These are phyloP conservation scores for Epithemia pelagica DNA, from an alignment of 108 stramenopile species.

Conservation along the genomic window DNA sequence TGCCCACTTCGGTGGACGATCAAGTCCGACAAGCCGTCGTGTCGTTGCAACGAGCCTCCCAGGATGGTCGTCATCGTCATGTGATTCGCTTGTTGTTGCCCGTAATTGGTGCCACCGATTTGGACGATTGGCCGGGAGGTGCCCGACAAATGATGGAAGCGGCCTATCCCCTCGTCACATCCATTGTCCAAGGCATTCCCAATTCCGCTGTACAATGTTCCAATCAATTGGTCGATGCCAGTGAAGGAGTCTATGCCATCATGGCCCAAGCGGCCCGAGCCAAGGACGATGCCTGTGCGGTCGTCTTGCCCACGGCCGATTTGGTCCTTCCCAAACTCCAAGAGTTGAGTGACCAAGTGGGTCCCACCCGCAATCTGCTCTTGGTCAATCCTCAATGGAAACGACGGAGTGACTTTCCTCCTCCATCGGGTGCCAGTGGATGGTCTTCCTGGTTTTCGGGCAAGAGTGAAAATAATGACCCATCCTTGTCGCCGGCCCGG, in stretches of 20 bases:
- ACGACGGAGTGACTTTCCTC: constrained; percentile 14
- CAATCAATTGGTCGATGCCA: constrained; percentile 15
- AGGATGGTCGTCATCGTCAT: constrained; percentile 10
- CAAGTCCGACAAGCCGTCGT: constrained; percentile 19
- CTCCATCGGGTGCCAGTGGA: not conserved
- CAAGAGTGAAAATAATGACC: not conserved
- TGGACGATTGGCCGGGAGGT: constrained; percentile 31
- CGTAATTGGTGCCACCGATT: constrained; percentile 22
- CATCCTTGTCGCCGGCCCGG: not conserved
- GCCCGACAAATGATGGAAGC: constrained; percentile 32
- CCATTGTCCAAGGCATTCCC: not conserved
- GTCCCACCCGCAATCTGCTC: constrained; percentile 12
- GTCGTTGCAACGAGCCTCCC: constrained; percentile 11
- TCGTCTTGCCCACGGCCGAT: constrained; percentile 22
- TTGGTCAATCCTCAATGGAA: constrained; percentile 27
- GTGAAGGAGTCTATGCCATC: constrained; percentile 21
- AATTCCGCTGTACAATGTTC: not conserved
- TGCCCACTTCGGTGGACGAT: constrained; percentile 26
- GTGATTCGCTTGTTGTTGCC: constrained; percentile 20
- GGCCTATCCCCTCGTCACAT: constrained; percentile 15
- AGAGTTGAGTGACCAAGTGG: constrained; percentile 12
- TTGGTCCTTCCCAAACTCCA: constrained; percentile 11
- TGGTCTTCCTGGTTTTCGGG: not conserved
- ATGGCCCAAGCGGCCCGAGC: constrained; percentile 14
- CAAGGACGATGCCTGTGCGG: constrained; percentile 15